phyloP scores from a whole-genome alignment of 2,329 filamentous ascomycete species.

The Arachnopeziza araneosa region DNA sequence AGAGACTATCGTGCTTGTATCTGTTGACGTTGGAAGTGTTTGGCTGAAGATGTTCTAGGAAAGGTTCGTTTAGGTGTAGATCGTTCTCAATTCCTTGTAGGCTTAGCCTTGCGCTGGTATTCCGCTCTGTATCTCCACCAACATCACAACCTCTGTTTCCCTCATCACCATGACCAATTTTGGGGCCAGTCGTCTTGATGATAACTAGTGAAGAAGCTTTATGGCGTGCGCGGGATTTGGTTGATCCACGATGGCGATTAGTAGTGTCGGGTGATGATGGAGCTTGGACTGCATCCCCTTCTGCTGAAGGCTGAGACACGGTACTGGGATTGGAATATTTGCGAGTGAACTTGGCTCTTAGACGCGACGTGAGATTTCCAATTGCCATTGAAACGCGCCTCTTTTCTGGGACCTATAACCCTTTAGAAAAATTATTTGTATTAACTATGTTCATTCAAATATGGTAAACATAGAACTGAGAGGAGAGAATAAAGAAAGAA shows the following conservation, averaged over 20 bases:
- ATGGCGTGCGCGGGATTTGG: slow-evolving; percentile 7
- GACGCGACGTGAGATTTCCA: slow-evolving; percentile 21
- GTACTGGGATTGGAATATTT: slow-evolving; percentile 19
- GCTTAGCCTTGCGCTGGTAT: slow-evolving; percentile 2
- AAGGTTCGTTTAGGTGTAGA: slow-evolving; percentile 12
- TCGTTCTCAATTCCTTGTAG: slow-evolving; percentile 12
- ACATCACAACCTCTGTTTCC: background rate
- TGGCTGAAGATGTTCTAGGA: slow-evolving; percentile 7
- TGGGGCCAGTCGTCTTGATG: slow-evolving; percentile 12
- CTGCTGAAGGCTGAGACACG: slow-evolving; percentile 13
- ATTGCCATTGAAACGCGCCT: slow-evolving; percentile 20
- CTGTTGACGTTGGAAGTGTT: slow-evolving; percentile 10
- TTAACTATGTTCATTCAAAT: background rate
- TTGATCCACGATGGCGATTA: slow-evolving; percentile 2
- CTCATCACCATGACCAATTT: background rate
- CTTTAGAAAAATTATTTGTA: background rate
- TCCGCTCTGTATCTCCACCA: slow-evolving; percentile 4
- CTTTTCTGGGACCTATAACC: background rate
- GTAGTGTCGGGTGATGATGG: background rate
- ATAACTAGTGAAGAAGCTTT: background rate
- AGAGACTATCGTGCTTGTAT: slow-evolving; percentile 24
- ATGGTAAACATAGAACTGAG: background rate
- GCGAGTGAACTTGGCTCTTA: slow-evolving; percentile 23
- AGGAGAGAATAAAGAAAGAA: background rate
- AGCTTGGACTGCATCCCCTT: background rate